phyloP scores from a whole-genome alignment of 1,284 basidiomycete genomes.

The Meira nashicola region DNA sequence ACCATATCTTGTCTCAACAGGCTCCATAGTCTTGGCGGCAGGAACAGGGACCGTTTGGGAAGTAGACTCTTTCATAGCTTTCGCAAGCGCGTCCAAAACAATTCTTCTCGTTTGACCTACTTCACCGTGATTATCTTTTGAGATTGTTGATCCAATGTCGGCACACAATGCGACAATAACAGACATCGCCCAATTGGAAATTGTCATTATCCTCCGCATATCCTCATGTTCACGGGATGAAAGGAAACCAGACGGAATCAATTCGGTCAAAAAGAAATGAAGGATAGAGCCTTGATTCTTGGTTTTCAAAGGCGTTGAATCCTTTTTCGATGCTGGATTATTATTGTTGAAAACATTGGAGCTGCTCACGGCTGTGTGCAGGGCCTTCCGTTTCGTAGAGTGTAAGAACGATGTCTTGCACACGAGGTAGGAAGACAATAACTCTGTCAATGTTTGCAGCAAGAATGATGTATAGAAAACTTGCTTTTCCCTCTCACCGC shows the following conservation, averaged over 20 bases:
- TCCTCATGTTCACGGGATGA: slow-evolving; percentile 38
- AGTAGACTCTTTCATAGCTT: slow-evolving; percentile 76
- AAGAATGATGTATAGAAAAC: slow-evolving; percentile 76
- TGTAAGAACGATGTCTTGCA: slow-evolving; percentile 85
- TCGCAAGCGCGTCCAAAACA: slow-evolving; percentile 80
- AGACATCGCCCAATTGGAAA: slow-evolving; percentile 74
- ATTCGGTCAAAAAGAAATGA: slow-evolving; percentile 38
- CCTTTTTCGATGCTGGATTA: slow-evolving; percentile 60
- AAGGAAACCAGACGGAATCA: slow-evolving; percentile 50
- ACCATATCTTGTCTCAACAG: slow-evolving; percentile 75
- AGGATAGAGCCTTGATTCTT: slow-evolving; percentile 24
- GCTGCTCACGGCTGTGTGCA: slow-evolving; percentile 62
- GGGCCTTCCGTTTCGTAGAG: slow-evolving; percentile 61
- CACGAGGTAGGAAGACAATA: slow-evolving; percentile 83
- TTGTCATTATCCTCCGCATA: slow-evolving; percentile 48
- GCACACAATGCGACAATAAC: slow-evolving; percentile 86
- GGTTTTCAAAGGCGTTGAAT: slow-evolving; percentile 10
- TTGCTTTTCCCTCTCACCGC: slow-evolving; percentile 22
- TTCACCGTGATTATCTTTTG: slow-evolving; percentile 66
- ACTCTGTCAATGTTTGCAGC: slow-evolving; percentile 85
- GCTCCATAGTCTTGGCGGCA: slow-evolving; percentile 58
- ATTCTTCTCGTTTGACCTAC: slow-evolving; percentile 80
- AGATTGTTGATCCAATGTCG: slow-evolving; percentile 62
- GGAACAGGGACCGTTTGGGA: not conserved
- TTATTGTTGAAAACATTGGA: slow-evolving; percentile 72